A percentile compares a stretch with the other conserved stretches of the same genome.
These are phyloP conservation scores for Cytospora mali DNA, from an alignment of 2,329 filamentous ascomycete species.

Conservation along the genomic window DNA sequence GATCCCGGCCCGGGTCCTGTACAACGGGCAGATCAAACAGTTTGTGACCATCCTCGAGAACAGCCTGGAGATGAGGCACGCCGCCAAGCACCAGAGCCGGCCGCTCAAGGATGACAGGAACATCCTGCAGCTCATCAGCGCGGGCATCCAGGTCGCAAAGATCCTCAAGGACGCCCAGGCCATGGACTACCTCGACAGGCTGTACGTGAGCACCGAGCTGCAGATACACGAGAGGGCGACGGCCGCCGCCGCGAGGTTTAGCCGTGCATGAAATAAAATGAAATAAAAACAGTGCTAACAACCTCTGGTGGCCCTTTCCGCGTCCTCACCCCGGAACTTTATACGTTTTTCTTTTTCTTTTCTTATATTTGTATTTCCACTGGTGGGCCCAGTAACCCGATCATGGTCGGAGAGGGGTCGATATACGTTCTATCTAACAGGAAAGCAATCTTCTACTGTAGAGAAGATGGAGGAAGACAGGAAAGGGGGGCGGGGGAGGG, in stretches of 20 bases:
- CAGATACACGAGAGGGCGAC: constrained; percentile 70
- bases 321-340: background rate
- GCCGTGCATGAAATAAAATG: constrained; percentile 30
- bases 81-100: constrained; percentile 79
- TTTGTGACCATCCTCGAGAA: constrained; percentile 88
- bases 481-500: background rate
- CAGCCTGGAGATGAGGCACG: constrained; percentile 84
- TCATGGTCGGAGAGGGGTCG: background rate
- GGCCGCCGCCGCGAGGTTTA: constrained; percentile 46
- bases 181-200: constrained; percentile 78
- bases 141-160: constrained; percentile 84
- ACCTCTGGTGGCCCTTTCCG: too few species aligned
- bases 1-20: constrained; percentile 80
- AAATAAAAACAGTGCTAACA: too few species aligned
- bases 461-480: constrained; percentile 18
- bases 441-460: constrained; percentile 2
- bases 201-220: constrained; percentile 82
- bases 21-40: constrained; percentile 90
- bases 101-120: constrained; percentile 87
- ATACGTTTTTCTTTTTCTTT: too few species aligned
- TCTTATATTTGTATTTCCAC: too few species aligned
- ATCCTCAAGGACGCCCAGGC: constrained; percentile 82
- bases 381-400: background rate
- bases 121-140: constrained; percentile 83
- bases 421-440: constrained; percentile 14